These are phyloP conservation scores for Leonotis leonurus DNA, from an alignment of 257 asterid genomes.

Conservation along the genomic window DNA sequence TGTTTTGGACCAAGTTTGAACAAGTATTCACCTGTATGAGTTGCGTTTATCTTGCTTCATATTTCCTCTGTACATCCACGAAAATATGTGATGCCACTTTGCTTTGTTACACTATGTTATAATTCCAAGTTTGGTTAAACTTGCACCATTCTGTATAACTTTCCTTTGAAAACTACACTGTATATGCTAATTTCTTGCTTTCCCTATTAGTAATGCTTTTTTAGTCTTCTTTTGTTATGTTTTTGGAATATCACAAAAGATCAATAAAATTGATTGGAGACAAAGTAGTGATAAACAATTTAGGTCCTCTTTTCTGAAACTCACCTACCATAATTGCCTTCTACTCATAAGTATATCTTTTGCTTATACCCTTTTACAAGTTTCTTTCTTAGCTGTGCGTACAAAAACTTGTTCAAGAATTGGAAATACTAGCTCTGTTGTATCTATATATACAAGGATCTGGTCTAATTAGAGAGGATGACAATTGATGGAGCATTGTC, in stretches of 20 bases:
- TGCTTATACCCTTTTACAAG: slow-evolving; percentile 5
- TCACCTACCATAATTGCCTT: slow-evolving; percentile 16
- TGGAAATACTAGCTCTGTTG: neutral
- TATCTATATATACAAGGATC: neutral
- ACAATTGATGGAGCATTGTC: slow-evolving; percentile 23
- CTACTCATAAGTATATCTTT: slow-evolving; percentile 23
- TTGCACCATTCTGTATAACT: neutral
- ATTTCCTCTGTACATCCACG: slow-evolving; percentile 6
- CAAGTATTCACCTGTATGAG: neutral
- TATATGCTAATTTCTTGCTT: neutral
- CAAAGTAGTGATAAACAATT: neutral
- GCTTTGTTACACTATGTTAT: neutral
- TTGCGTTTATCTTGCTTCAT: neutral
- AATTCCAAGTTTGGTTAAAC: neutral
- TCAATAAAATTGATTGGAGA: neutral
- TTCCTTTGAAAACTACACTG: neutral
- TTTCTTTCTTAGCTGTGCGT: slow-evolving; percentile 13
- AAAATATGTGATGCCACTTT: neutral
- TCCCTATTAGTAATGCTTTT: too few relatives aligned
- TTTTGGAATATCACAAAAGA: too few relatives aligned
- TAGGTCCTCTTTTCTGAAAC: neutral
- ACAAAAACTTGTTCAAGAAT: neutral
- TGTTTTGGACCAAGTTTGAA: neutral
- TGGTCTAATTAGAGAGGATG: neutral
- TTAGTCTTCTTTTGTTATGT: too few relatives aligned